phyloP scores from a whole-genome alignment of 164 flowering plant species.

The Berberis vulgaris region DNA sequence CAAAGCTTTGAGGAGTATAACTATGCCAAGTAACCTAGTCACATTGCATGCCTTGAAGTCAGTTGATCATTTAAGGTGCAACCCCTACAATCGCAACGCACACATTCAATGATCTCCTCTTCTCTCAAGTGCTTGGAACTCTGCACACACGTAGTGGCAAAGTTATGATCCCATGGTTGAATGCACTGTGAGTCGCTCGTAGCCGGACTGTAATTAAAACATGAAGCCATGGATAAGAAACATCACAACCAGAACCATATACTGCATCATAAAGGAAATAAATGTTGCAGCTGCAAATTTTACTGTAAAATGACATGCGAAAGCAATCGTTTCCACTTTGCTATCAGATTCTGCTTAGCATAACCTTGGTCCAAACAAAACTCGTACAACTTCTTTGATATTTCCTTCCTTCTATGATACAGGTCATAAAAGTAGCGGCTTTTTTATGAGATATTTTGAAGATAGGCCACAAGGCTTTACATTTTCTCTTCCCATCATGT shows the following conservation, averaged over 20 bases:
- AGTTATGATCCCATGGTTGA: conserved; percentile 92
- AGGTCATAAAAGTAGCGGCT: conserved; percentile 80
- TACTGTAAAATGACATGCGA: too few relatives aligned
- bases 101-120: conserved; percentile 88
- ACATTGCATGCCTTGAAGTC: too few relatives aligned
- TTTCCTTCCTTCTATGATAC: conserved; percentile 71
- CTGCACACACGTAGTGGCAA: conserved; percentile 80
- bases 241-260: background rate
- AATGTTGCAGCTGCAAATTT: too few relatives aligned
- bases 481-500: conserved; percentile 83
- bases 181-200: conserved; percentile 85
- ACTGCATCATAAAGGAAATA: background rate
- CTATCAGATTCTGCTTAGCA: conserved; percentile 69
- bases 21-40: too few relatives aligned
- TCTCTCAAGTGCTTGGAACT: conserved; percentile 88
- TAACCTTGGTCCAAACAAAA: conserved; percentile 87
- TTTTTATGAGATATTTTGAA: conserved; percentile 75
- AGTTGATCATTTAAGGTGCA: background rate
- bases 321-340: conserved; percentile 75
- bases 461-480: conserved; percentile 82
- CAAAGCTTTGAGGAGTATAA: too few relatives aligned
- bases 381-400: conserved; percentile 67
- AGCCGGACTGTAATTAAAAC: conserved; percentile 67
- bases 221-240: background rate
- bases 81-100: conserved; percentile 86